Percentiles rank a stretch among this genome's conserved stretches.
phyloP scores from a whole-genome alignment of 2,329 filamentous ascomycete species.

The Bretziella fagacearum region DNA sequence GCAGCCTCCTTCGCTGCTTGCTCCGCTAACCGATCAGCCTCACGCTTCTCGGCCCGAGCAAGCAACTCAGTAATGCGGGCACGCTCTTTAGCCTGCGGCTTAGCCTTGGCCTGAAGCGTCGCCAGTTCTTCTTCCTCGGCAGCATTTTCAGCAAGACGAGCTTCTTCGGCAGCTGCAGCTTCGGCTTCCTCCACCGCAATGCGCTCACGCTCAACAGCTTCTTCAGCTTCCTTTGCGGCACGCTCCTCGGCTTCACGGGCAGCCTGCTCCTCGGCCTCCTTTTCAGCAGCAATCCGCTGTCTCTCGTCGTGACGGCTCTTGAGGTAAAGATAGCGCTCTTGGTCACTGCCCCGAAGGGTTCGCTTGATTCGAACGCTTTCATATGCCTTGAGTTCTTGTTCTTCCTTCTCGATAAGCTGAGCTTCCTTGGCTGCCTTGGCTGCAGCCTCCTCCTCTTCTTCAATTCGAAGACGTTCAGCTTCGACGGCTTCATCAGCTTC shows the following conservation, averaged over 20 bases:
- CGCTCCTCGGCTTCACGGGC: constrained; percentile 22
- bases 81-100: constrained; percentile 3
- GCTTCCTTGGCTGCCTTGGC: constrained; percentile 3
- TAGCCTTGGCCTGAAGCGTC: constrained; percentile 4
- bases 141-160: background rate
- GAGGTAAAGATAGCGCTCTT: constrained; percentile 6
- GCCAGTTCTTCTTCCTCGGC: constrained; percentile 11
- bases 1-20: constrained; percentile 17
- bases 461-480: constrained; percentile 11
- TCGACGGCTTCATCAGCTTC: constrained; percentile 17
- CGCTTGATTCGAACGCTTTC: constrained; percentile 1
- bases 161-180: constrained; percentile 5
- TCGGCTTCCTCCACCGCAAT: constrained; percentile 1
- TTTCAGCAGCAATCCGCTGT: constrained; percentile 7
- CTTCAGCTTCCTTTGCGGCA: constrained; percentile 16
- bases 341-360: background rate
- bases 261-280: constrained; percentile 19
- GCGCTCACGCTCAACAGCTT: constrained; percentile 5
- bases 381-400: constrained; percentile 9
- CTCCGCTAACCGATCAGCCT: constrained; percentile 14
- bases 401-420: constrained; percentile 7
- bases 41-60: constrained; percentile 3
- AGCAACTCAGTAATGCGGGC: constrained; percentile 8
- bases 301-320: constrained; percentile 12
- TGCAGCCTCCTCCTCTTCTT: constrained; percentile 8